Base-by-base conservation (phyloP, 2,329 filamentous ascomycete species). In the Graphiopsis chlorocephala region DNA sequence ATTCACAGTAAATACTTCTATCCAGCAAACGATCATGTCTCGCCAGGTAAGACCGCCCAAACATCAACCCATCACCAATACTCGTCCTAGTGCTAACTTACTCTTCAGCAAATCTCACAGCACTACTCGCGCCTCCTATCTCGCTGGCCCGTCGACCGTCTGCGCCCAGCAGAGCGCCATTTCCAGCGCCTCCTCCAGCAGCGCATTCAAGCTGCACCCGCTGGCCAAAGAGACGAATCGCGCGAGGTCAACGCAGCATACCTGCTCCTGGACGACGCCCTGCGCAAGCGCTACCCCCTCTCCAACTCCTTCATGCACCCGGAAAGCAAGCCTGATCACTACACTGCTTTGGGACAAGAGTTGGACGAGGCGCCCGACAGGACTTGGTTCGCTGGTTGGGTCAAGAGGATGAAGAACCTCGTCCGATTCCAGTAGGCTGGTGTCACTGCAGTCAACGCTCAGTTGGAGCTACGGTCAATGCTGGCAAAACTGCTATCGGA, bases 251-350 rank as follows among this genome's bases (percentile, higher is more conserved):
- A 87, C 69, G 85, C 85, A 4, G 80, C 88, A 1, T 86, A 85
- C 67, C 81, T 84, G 2, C 76, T 89, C n/a, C 77, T 89, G 2
- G 85, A 87, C 68, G 81, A 88, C 71, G 77, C 84, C 57, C 88
- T 86, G 70, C 77, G 75, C 55, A 83, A 81, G 60, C 70, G 80
- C 70, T 85, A 82, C 66, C 83, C 83, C 2, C 67, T 85, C 2
- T 75, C 82, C 1, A 71, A 78, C 23, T 75, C 73, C 20, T 70
- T 85, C 68, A 78, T 85, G 67, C 76, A 78, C 65, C 85, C 85
- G 1, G 76, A 76, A 3, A 84, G 81, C 67, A 80, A 81, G 58
- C 82, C 83, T 10, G 77, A 78, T 2, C 79, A 86, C 70, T 87
- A 86, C 70, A 79, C 81, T 64, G 77, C 81, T 65, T 69, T 86